A percentile compares a stretch with the other conserved stretches of the same genome.
These are phyloP conservation scores for Colletotrichum abscissum DNA, from an alignment of 2,329 filamentous ascomycete species.

Conservation along the genomic window DNA sequence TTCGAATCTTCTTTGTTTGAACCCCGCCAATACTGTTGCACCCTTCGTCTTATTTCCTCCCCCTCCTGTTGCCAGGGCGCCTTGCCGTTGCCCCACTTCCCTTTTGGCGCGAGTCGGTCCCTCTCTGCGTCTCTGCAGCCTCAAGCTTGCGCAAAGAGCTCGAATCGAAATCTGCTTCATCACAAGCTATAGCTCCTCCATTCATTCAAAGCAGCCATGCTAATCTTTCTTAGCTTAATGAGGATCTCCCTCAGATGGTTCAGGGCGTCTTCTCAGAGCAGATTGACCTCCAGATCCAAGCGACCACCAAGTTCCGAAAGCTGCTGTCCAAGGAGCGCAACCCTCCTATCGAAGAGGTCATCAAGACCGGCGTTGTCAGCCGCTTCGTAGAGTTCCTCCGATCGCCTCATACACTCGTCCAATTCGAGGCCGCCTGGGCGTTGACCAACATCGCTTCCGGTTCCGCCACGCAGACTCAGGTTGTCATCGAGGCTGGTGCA, in stretches of 20 bases:
- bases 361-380: constrained; percentile 97
- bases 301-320: constrained; percentile 98
- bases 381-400: constrained; percentile 98
- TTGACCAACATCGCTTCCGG: constrained; percentile 99
- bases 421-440: constrained; percentile 99
- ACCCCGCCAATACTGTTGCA: constrained; percentile 35
- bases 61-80: constrained; percentile 37
- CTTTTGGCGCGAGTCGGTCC: constrained; percentile 25
- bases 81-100: constrained; percentile 33
- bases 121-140: not conserved
- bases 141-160: constrained; percentile 5
- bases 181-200: not conserved
- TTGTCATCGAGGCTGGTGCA: constrained; percentile 97
- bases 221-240: constrained; percentile 78
- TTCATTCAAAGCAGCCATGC: constrained; percentile 27
- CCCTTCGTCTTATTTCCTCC: constrained; percentile 32
- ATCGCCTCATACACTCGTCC: constrained; percentile 96
- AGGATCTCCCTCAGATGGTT: constrained; percentile 98
- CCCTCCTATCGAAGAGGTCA: constrained; percentile 98
- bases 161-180: not conserved
- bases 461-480: constrained; percentile 96
- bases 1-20: constrained; percentile 23
- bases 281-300: constrained; percentile 96
- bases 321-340: constrained; percentile 98
- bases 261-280: constrained; percentile 98